Base-by-base conservation (phyloP, 192 early-diverging fungal species). In the Podila epigama region DNA sequence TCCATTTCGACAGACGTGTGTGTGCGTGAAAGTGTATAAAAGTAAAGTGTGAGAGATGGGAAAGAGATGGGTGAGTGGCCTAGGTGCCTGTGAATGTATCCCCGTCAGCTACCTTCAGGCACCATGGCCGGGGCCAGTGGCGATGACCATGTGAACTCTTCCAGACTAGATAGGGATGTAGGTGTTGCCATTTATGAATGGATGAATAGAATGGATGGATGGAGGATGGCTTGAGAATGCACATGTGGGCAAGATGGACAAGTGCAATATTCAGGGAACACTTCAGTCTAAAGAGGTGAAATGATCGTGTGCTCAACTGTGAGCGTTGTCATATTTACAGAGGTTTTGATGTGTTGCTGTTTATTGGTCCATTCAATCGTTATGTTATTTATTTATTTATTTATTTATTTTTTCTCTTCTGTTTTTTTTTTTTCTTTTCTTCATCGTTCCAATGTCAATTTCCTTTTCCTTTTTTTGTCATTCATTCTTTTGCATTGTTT, bases 61-160 rank as follows among this genome's bases (percentile, higher is more conserved):
- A 25, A 20, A 37, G 16, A 15, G 29, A 20, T 58, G 7, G 6
- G 16, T 20, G 20, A 20, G 15, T 39, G 28, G 28, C n/a, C n/a
- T n/a, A n/a, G n/a, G n/a, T n/a, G n/a, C n/a, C n/a, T n/a, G n/a
- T n/a, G n/a, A n/a, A n/a, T n/a, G n/a, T n/a, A n/a, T n/a, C n/a
- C n/a, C n/a, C n/a, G n/a, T 27, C 29, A 31, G 11, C 60, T 75
- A 75, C 72, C 72, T n/a, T 75, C 72, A n/a, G 72, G 55, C 44
- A 63, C 66, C 66, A 77, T 68, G 39, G 66, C 28, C 12, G 73
- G 66, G 7, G 66, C 73, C 15, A 77, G 56, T 11, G 66, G 57
- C 2, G 73, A 77, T 29, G 66, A 59, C 73, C 73, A 68, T 41
- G 73, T 77, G 33, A 53, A 54, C 11, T 63, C 39, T 33, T 77